Conservation (phyloP, 495 filamentous ascomycete species). For the Chaetomidium leptoderma region DNA sequence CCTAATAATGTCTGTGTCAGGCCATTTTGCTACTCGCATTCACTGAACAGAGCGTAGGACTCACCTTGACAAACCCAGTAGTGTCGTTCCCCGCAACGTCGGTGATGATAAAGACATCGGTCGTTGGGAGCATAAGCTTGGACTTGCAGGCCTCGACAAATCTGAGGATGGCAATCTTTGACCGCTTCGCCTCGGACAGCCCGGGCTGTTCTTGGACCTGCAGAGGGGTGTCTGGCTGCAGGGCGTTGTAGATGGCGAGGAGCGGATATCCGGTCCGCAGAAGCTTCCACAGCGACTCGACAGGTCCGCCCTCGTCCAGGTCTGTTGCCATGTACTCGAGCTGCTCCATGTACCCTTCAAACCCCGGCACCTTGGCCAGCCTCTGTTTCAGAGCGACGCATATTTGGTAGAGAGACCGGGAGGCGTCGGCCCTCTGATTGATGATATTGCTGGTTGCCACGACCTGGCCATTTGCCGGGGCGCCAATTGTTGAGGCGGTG, state of each 20-base stretch:
- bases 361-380: conserved; percentile 75
- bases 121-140: conserved; percentile 69
- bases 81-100: conserved; percentile 93
- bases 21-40: conserved; percentile 11
- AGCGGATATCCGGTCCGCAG: conserved; percentile 80
- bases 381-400: conserved; percentile 78
- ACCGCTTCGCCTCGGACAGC: conserved; percentile 57
- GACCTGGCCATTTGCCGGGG: conserved; percentile 52
- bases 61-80: conserved; percentile 92
- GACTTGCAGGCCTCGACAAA: conserved; percentile 53
- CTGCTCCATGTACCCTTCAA: conserved; percentile 65
- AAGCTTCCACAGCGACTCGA: conserved; percentile 85
- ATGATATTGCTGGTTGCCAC: conserved; percentile 83
- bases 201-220: conserved; percentile 55
- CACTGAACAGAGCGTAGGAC: conserved; percentile 5
- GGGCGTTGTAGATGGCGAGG: conserved; percentile 81
- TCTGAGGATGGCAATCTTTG: conserved; percentile 56
- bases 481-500: conserved; percentile 36
- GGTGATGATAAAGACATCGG: conserved; percentile 84
- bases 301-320: conserved; percentile 66
- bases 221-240: conserved; percentile 61
- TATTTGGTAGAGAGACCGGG: conserved; percentile 87
- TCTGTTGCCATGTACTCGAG: conserved; percentile 50
- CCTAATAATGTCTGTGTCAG: conserved; percentile 31
- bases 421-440: conserved; percentile 85